Evolutionary conservation across 2,329 filamentous ascomycete species (phyloP).

Genomic region (Chrysoporthe cubensis): DNA sequence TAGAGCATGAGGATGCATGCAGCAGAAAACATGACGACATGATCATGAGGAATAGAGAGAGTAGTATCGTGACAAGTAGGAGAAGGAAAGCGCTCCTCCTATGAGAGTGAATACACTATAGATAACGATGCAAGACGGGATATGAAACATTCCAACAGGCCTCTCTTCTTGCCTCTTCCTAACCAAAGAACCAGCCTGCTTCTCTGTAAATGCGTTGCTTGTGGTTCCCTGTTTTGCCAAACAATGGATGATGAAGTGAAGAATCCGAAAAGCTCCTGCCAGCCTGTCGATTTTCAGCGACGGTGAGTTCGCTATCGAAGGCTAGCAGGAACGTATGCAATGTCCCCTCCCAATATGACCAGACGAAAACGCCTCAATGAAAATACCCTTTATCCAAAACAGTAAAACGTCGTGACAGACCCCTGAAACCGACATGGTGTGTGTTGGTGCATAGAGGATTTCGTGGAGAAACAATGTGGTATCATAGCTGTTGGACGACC

Average conservation of each 20-base stretch:
- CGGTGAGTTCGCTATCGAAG: neutral
- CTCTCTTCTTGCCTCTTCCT: neutral
- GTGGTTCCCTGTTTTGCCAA: neutral
- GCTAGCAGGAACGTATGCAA: conserved; percentile 23
- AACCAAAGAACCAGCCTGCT: neutral
- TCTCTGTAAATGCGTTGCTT: conserved; percentile 14
- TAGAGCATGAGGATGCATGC: neutral
- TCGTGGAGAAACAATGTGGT: conserved; percentile 26
- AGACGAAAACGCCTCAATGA: conserved; percentile 26
- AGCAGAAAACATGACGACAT: neutral
- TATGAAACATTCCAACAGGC: neutral
- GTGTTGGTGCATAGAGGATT: conserved; percentile 25
- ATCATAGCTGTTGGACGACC: conserved; percentile 29
- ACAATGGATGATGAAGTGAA: neutral
- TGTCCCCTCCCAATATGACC: conserved; percentile 10
- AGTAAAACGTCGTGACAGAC: conserved; percentile 9
- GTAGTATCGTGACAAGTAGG: neutral
- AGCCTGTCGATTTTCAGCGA: neutral
- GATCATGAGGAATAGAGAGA: neutral
- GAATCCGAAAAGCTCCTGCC: neutral
- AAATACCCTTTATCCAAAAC: conserved; percentile 19
- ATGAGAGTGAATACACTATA: conserved; percentile 2
- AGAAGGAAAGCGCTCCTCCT: neutral
- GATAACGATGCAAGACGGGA: conserved; percentile 3
- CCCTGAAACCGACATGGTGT: conserved; percentile 24